A percentile compares a stretch with the other conserved stretches of the same genome.
Evolutionary conservation across 345 rosid genomes (phyloP).

Genomic region (Pugionium cornutum): DNA sequence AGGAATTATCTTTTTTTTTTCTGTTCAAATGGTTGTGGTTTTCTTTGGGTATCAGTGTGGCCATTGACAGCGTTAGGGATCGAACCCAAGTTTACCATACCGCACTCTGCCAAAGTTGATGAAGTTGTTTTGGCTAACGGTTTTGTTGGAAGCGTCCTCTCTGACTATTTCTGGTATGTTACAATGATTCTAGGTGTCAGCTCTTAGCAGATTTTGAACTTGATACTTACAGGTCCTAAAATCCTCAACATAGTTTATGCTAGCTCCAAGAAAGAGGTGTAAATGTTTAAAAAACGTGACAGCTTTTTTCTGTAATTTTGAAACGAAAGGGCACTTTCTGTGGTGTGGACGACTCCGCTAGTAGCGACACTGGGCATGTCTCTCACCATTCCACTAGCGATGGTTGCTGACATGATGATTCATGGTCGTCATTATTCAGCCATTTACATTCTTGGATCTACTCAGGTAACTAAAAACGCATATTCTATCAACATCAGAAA

Average conservation of each 20-base stretch:
- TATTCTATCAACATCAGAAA: not conserved
- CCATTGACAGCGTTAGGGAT: slow-evolving; percentile 95
- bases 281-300: slow-evolving; percentile 18
- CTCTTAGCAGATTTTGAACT: not conserved
- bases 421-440: slow-evolving; percentile 72
- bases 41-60: slow-evolving; percentile 65
- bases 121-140: slow-evolving; percentile 97
- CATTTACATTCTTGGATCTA: slow-evolving; percentile 67
- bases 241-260: not conserved
- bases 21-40: not conserved
- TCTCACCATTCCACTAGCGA: slow-evolving; percentile 79
- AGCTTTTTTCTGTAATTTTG: not conserved
- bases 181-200: not conserved
- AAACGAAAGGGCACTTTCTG: slow-evolving; percentile 69
- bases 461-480: slow-evolving; percentile 52
- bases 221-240: slow-evolving; percentile 6
- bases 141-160: slow-evolving; percentile 92
- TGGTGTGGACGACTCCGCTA: slow-evolving; percentile 88
- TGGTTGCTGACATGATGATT: slow-evolving; percentile 81
- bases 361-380: slow-evolving; percentile 81
- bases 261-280: slow-evolving; percentile 11
- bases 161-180: slow-evolving; percentile 88
- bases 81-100: slow-evolving; percentile 92
- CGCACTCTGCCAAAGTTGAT: slow-evolving; percentile 86
- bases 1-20: not conserved